A percentile compares a stretch with the other conserved stretches of the same genome.
Evolutionary conservation across 116 monocot species (phyloP).

Genomic region (Cymodocea nodosa): DNA sequence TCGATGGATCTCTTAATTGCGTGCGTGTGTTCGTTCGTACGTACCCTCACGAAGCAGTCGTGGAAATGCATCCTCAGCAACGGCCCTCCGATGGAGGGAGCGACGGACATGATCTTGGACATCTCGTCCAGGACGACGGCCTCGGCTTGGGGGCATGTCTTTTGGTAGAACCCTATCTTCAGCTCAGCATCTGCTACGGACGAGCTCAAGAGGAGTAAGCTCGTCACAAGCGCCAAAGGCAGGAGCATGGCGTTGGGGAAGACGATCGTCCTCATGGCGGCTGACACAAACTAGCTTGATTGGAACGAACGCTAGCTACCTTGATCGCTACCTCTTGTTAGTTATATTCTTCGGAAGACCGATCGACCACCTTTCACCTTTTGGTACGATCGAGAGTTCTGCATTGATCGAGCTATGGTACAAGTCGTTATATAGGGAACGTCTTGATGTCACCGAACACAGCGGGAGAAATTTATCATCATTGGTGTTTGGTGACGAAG

Average conservation of each 20-base stretch:
- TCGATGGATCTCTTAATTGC: not conserved
- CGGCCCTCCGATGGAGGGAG: constrained; percentile 10
- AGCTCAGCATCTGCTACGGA: constrained; percentile 4
- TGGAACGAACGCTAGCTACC: too few relatives aligned
- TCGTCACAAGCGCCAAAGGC: not conserved
- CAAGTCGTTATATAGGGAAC: too few relatives aligned
- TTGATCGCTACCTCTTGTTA: too few relatives aligned
- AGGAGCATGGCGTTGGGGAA: not conserved
- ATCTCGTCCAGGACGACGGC: constrained; percentile 9
- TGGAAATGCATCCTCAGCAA: constrained; percentile 20
- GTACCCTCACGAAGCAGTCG: constrained; percentile 21
- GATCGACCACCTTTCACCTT: too few relatives aligned
- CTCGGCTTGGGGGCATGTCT: constrained; percentile 19
- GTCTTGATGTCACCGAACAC: too few relatives aligned
- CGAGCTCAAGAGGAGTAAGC: constrained; percentile 1
- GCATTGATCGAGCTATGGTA: too few relatives aligned
- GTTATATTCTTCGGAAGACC: too few relatives aligned
- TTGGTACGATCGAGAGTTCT: too few relatives aligned
- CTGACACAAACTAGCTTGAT: too few relatives aligned
- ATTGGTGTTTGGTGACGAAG: too few relatives aligned
- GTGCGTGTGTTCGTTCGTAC: not conserved
- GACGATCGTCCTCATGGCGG: too few relatives aligned
- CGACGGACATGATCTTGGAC: constrained; percentile 2
- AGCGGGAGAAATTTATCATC: too few relatives aligned
- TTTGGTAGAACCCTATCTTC: constrained; percentile 10